A percentile compares a stretch with the other conserved stretches of the same genome.
Conservation (phyloP, 176 grass and related monocot species). For the Oryza australiensis region DNA sequence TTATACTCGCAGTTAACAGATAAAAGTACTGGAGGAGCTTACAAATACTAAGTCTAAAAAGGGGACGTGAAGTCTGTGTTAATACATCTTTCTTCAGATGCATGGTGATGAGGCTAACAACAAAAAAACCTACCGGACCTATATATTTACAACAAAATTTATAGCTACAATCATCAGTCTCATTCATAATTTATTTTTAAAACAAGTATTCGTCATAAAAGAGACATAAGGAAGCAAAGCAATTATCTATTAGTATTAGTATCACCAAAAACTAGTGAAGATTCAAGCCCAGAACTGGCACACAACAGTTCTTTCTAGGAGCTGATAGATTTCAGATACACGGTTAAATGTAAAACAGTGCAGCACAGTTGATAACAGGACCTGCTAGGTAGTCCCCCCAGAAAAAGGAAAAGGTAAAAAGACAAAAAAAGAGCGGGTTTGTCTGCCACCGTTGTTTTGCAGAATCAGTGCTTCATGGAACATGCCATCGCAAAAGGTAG, state of each 20-base stretch:
- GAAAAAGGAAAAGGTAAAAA: not conserved
- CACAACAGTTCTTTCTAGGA: conserved; percentile 8
- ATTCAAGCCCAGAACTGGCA: conserved; percentile 27
- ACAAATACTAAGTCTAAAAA: not conserved
- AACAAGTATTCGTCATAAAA: not conserved
- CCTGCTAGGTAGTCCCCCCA: conserved; percentile 12
- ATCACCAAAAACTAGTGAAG: not conserved
- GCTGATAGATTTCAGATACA: conserved; percentile 22
- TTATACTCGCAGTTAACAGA: not conserved
- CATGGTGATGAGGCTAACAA: not conserved
- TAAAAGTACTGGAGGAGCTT: not conserved
- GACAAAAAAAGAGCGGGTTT: not conserved
- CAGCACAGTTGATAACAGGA: conserved; percentile 22
- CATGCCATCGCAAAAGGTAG: conserved; percentile 15
- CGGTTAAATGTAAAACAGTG: conserved; percentile 4
- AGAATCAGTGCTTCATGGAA: conserved; percentile 32
- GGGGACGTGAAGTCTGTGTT: not conserved
- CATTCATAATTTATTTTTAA: not conserved
- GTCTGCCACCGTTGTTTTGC: conserved; percentile 6
- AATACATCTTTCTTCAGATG: not conserved
- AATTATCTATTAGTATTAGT: not conserved
- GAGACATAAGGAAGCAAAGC: not conserved
- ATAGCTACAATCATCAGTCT: not conserved
- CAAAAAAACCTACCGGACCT: not conserved
- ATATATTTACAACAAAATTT: conserved; percentile 6